These are phyloP conservation scores for Ceratobasidium sp. DNA, from an alignment of 1,284 basidiomycete species.

Conservation along the genomic window DNA sequence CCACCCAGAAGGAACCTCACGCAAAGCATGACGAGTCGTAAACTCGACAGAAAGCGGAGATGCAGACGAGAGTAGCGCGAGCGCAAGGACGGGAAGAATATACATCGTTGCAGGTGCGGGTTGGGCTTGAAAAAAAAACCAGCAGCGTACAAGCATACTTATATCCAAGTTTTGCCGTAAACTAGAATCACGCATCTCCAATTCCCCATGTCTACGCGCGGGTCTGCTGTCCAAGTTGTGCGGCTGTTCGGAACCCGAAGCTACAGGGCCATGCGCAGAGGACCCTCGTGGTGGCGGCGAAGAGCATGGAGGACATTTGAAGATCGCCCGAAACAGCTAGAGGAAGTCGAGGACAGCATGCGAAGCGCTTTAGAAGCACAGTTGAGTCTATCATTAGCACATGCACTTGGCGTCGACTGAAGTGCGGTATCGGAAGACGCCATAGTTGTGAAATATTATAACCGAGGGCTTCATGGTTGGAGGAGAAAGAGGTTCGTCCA, in stretches of 20 bases:
- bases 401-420: too few relatives aligned
- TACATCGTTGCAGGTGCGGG: conserved; percentile 2
- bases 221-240: not conserved
- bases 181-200: not conserved
- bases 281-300: not conserved
- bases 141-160: not conserved
- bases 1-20: conserved; percentile 31
- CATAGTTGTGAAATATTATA: too few relatives aligned
- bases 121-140: not conserved
- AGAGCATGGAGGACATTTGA: not conserved
- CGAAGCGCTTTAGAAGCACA: too few relatives aligned
- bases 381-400: too few relatives aligned
- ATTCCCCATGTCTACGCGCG: not conserved
- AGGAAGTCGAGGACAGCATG: too few relatives aligned
- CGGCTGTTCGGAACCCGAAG: not conserved
- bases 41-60: conserved; percentile 16
- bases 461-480: too few relatives aligned
- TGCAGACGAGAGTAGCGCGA: conserved; percentile 12
- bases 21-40: conserved; percentile 38
- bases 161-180: not conserved
- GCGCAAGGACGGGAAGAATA: not conserved
- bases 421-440: too few relatives aligned
- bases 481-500: too few relatives aligned
- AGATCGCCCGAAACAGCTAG: too few relatives aligned
- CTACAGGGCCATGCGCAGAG: not conserved